Conservation (phyloP, 1,284 basidiomycete genomes). For the Blastosporella zonata region DNA sequence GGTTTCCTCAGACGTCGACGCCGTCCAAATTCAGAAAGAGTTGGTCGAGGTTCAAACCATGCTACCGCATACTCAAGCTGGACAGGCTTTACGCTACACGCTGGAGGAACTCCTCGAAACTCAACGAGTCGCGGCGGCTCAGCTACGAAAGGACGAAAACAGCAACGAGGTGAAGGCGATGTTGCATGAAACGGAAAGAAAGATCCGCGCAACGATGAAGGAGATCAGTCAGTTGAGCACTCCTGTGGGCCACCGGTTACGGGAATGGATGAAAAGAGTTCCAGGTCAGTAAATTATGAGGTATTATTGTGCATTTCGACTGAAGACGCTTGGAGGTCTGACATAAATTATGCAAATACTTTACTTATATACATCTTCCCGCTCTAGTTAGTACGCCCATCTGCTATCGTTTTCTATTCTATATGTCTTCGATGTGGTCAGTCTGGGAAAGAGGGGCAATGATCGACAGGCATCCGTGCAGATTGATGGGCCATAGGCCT, state of each 20-base stretch:
- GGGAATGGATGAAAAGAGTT: conserved; percentile 1
- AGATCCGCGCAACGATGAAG: conserved; percentile 1
- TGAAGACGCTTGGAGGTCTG: not conserved
- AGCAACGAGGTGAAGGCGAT: not conserved
- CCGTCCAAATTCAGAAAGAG: conserved; percentile 6
- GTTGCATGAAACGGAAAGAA: conserved; percentile 7
- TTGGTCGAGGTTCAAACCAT: not conserved
- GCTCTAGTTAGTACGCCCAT: no score
- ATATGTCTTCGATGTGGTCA: no score
- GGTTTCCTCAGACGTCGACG: not conserved
- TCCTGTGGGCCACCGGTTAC: not conserved
- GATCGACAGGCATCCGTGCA: no score
- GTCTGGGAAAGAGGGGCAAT: no score
- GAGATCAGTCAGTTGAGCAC: not conserved
- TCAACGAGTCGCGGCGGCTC: conserved; percentile 1
- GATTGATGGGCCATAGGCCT: no score
- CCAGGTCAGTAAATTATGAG: not conserved
- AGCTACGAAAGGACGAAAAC: not conserved
- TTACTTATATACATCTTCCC: no score
- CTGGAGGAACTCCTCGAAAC: conserved; percentile 7
- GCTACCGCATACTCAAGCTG: not conserved
- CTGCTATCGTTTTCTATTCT: no score
- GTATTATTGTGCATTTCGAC: not conserved
- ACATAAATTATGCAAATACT: no score
- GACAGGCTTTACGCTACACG: conserved; percentile 4